These are phyloP conservation scores for Immersiella caudata DNA, from an alignment of 495 filamentous ascomycete species.

Conservation along the genomic window DNA sequence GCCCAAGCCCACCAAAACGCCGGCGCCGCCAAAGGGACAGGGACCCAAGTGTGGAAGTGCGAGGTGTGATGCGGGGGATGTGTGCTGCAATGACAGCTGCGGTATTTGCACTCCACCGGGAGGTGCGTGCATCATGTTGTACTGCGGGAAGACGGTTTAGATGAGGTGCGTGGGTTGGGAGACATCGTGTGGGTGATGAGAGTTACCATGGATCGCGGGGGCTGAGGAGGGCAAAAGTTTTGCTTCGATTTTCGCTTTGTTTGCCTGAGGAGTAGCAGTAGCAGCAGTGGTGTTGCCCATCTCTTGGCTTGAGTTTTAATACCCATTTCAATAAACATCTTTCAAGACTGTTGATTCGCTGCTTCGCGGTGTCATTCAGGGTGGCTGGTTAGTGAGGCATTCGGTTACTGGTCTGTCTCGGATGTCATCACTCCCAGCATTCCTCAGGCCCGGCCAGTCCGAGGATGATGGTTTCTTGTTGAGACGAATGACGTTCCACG, in stretches of 20 bases:
- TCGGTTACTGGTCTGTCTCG: too few relatives aligned
- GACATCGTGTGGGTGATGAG: not conserved
- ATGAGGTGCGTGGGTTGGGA: not conserved
- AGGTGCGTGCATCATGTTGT: conserved; percentile 26
- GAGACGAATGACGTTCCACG: not conserved
- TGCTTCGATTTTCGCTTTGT: not conserved
- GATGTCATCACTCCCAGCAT: not conserved
- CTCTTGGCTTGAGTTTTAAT: not conserved
- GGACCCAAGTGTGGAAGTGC: conserved; percentile 24
- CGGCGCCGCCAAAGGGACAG: not conserved
- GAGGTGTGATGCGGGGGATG: conserved; percentile 20
- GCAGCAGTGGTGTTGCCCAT: too few relatives aligned
- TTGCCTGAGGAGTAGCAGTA: too few relatives aligned
- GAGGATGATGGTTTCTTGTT: not conserved
- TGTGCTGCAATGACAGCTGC: conserved; percentile 36
- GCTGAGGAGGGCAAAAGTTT: not conserved
- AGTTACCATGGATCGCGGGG: not conserved
- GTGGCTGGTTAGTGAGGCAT: too few relatives aligned
- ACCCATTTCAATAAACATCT: not conserved
- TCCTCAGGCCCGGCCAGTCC: not conserved
- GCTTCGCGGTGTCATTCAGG: too few relatives aligned
- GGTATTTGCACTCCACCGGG: conserved; percentile 27
- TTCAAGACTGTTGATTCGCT: too few relatives aligned
- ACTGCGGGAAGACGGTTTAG: conserved; percentile 17
- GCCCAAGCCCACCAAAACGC: not conserved